Evolutionary conservation across 164 flowering plant genomes (phyloP).

Genomic region (Sedum album): DNA sequence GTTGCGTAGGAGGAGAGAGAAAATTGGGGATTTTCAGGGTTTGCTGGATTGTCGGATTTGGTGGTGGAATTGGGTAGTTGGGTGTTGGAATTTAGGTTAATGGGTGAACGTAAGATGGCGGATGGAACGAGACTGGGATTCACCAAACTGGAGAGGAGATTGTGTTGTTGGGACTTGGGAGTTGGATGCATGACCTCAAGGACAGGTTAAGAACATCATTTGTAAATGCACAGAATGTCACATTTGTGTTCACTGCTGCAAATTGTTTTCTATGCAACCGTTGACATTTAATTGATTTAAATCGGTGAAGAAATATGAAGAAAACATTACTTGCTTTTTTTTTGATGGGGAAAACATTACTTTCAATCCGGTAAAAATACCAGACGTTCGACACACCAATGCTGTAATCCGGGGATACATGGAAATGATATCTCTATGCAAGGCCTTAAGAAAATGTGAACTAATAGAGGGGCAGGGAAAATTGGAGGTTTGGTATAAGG

Average conservation of each 20-base stretch:
- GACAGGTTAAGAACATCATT: neutral
- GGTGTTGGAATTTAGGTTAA: neutral
- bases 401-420: neutral
- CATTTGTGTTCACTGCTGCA: neutral
- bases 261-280: no score
- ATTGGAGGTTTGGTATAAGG: neutral
- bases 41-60: neutral
- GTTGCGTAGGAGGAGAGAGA: neutral
- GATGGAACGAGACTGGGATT: neutral
- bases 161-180: neutral
- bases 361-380: neutral
- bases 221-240: neutral
- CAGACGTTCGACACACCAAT: neutral
- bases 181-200: neutral
- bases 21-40: neutral
- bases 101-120: neutral
- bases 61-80: neutral
- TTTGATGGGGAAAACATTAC: neutral
- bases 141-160: neutral
- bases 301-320: no score
- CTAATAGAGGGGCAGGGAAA: neutral
- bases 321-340: neutral
- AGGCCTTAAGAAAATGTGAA: neutral
- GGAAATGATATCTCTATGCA: neutral
- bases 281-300: no score